A percentile compares a stretch with the other conserved stretches of the same genome.
Evolutionary conservation across 208 protist genomes (phyloP).

Genomic region (Leishmania guyanensis): DNA sequence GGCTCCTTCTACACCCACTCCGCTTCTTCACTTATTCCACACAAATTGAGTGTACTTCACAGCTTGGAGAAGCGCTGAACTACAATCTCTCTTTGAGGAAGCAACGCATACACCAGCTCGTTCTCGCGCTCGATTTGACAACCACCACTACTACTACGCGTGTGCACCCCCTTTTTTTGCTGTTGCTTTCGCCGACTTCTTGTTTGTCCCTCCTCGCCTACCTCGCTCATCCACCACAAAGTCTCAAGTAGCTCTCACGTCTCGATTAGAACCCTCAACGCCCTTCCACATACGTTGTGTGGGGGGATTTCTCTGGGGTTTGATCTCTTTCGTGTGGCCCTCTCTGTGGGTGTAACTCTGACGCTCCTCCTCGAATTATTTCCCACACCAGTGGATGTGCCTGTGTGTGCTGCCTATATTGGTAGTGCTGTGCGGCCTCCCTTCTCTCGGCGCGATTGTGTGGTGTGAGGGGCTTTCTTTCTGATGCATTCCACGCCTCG

Average conservation of each 20-base stretch:
- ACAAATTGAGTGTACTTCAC: background rate
- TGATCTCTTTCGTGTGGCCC: background rate
- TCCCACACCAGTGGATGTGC: background rate
- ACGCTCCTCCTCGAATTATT: background rate
- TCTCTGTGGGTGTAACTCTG: too few relatives aligned
- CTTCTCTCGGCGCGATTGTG: background rate
- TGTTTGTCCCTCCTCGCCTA: background rate
- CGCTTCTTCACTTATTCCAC: background rate
- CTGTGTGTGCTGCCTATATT: background rate
- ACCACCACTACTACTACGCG: too few relatives aligned
- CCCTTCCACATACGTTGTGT: background rate
- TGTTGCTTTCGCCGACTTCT: background rate
- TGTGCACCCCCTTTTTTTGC: background rate
- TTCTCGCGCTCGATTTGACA: background rate
- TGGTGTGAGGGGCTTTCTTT: background rate
- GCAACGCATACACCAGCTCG: background rate
- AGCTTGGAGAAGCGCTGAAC: background rate
- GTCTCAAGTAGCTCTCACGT: background rate
- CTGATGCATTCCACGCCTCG: background rate
- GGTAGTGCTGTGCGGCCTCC: background rate
- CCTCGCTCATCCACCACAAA: background rate
- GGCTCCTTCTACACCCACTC: background rate
- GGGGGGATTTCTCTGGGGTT: background rate
- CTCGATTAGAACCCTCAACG: background rate
- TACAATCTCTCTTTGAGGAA: background rate